Evolutionary conservation across 2,329 filamentous ascomycete species (phyloP).

Genomic region (Colletotrichum chlorophyti): DNA sequence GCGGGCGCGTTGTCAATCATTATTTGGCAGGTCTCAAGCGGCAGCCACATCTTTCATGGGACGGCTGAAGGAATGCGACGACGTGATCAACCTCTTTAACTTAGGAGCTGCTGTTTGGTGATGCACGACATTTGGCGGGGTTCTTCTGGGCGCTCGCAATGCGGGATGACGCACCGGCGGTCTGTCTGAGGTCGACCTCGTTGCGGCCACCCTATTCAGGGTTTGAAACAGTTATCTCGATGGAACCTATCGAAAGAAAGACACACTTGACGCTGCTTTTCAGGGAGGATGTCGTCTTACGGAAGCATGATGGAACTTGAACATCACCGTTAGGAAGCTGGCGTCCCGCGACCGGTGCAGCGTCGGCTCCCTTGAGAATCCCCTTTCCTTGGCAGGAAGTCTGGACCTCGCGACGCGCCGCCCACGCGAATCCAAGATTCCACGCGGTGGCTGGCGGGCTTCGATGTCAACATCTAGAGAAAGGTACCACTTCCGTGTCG

Average conservation of each 20-base stretch:
- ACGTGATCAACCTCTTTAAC: background rate
- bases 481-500: background rate
- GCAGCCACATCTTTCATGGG: constrained; percentile 2
- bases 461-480: background rate
- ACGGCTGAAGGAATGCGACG: background rate
- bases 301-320: background rate
- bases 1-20: constrained; percentile 15
- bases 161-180: constrained; percentile 23
- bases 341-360: background rate
- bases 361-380: background rate
- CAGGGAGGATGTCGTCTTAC: background rate
- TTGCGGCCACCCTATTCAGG: background rate
- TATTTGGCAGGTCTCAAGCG: constrained; percentile 19
- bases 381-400: background rate
- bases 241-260: background rate
- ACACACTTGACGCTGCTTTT: background rate
- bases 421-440: constrained; percentile 7
- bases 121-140: constrained; percentile 5
- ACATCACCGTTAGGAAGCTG: background rate
- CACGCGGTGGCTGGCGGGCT: constrained; percentile 9
- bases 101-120: background rate
- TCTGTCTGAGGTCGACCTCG: constrained; percentile 7
- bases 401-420: constrained; percentile 1
- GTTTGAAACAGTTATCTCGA: constrained; percentile 10
- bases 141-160: constrained; percentile 8